These are phyloP conservation scores for Lactarius indigo DNA, from an alignment of 768 basidiomycete genomes.

Conservation along the genomic window DNA sequence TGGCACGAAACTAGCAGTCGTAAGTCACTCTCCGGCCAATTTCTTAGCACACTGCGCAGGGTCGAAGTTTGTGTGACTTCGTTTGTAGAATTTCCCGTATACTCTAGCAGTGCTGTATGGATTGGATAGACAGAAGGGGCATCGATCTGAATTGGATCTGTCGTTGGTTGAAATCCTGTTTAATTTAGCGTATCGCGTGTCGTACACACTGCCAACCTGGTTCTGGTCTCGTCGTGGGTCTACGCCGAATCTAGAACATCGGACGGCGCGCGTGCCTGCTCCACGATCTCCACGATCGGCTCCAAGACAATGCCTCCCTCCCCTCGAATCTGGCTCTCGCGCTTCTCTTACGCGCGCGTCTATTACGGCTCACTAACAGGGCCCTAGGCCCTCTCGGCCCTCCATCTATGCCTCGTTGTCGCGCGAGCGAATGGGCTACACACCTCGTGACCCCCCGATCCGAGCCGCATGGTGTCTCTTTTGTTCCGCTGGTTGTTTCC, in stretches of 20 bases:
- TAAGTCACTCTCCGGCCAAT: background rate
- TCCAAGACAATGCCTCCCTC: background rate
- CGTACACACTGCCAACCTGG: background rate
- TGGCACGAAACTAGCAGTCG: background rate
- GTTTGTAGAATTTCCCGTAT: no score
- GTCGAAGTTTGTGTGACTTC: background rate
- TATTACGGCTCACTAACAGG: background rate
- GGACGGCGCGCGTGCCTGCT: constrained; percentile 14
- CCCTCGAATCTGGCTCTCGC: constrained; percentile 5
- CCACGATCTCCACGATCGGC: constrained; percentile 22
- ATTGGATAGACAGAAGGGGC: no score
- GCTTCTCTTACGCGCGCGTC: constrained; percentile 1
- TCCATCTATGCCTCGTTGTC: background rate
- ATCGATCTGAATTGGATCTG: background rate
- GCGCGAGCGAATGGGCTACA: background rate
- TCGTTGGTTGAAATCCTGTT: background rate
- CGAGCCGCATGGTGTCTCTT: background rate
- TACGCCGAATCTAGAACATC: constrained; percentile 11
- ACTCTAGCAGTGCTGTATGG: no score
- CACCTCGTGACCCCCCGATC: background rate
- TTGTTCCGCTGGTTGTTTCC: background rate
- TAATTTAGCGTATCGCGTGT: background rate
- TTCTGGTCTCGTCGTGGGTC: background rate
- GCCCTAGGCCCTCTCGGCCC: background rate
- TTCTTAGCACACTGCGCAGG: background rate